Percentiles rank a stretch among this genome's conserved stretches.
These are phyloP conservation scores for Gillenia trifoliata DNA, from an alignment of 306 rosid genomes.

Conservation along the genomic window DNA sequence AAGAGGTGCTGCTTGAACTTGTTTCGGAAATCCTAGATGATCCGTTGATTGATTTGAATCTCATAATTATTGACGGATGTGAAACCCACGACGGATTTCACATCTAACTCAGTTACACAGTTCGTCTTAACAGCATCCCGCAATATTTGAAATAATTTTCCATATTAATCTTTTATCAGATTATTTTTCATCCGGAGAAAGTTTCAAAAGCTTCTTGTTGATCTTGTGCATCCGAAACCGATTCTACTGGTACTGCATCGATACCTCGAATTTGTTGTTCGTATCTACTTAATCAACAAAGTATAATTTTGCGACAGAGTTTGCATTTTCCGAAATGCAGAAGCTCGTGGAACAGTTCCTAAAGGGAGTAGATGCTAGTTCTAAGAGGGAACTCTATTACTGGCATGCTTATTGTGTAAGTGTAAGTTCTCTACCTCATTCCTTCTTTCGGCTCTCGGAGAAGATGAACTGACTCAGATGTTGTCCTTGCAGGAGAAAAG, in stretches of 20 bases:
- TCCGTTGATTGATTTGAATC: constrained; percentile 15
- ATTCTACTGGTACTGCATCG: constrained; percentile 61
- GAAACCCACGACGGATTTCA: not conserved
- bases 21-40: constrained; percentile 67
- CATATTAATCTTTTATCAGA: constrained; percentile 34
- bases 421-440: constrained; percentile 23
- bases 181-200: constrained; percentile 52
- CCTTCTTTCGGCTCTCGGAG: not conserved
- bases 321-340: constrained; percentile 41
- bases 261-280: constrained; percentile 1
- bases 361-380: constrained; percentile 42
- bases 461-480: constrained; percentile 16
- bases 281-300: constrained; percentile 1
- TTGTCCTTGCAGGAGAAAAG: constrained; percentile 52
- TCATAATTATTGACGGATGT: not conserved
- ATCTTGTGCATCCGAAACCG: constrained; percentile 69
- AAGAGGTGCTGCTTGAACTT: constrained; percentile 55
- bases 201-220: constrained; percentile 75
- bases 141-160: not conserved
- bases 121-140: not conserved
- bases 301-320: constrained; percentile 1
- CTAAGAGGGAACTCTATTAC: constrained; percentile 69
- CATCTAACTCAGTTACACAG: not conserved
- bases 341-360: constrained; percentile 74
- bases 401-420: constrained; percentile 96